Percentiles rank a stretch among this genome's conserved stretches.
Conservation (phyloP, 108 stramenopile species). For the Cyclotella cryptica region DNA sequence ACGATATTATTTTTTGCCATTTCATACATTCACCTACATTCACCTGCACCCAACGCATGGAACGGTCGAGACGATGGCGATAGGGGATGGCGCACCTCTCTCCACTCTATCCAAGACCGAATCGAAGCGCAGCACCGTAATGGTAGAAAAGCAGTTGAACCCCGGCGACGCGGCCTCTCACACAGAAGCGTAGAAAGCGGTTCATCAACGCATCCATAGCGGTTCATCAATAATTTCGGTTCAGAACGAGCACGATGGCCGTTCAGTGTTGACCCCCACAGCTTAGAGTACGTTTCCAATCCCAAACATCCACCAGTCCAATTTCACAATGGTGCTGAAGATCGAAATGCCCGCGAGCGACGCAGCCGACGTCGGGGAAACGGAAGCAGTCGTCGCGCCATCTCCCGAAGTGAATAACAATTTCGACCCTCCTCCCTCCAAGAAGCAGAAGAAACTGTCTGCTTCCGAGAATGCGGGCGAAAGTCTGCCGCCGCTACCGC, state of each 20-base stretch:
- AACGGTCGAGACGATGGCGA: background rate
- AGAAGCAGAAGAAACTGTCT: slow-evolving; percentile 7
- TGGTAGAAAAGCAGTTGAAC: too few species aligned
- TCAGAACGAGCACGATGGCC: slow-evolving; percentile 4
- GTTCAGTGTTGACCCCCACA: slow-evolving; percentile 12
- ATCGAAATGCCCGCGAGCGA: slow-evolving; percentile 13
- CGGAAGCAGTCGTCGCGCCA: background rate
- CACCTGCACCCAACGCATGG: background rate
- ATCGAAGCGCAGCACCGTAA: too few species aligned
- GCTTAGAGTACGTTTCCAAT: background rate
- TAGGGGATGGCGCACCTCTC: slow-evolving; percentile 5
- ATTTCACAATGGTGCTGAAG: slow-evolving; percentile 24
- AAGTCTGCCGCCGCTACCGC: background rate
- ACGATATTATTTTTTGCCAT: too few species aligned
- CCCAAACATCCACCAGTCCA: background rate
- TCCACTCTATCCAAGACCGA: background rate
- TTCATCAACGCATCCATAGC: background rate
- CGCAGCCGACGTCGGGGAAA: background rate
- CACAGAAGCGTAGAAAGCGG: background rate
- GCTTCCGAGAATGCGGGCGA: background rate
- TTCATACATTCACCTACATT: too few species aligned
- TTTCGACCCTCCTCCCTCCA: slow-evolving; percentile 15
- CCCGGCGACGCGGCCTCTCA: too few species aligned
- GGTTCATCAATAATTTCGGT: slow-evolving; percentile 9
- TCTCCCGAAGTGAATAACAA: background rate